Conservation (phyloP, 139 green algal genomes). For the Chlorella vulgaris region DNA sequence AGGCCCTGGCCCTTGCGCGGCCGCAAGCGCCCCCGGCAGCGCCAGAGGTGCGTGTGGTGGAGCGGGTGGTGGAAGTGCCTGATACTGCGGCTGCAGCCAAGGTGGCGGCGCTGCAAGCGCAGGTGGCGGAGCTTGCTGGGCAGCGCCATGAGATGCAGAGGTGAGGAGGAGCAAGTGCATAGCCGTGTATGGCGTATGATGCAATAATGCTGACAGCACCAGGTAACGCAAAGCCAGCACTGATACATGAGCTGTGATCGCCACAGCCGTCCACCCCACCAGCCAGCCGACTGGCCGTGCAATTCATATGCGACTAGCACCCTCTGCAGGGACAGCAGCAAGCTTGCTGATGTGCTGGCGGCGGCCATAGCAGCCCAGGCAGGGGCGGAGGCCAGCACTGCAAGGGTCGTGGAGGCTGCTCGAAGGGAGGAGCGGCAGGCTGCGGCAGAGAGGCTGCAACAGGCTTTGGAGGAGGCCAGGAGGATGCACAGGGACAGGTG, state of each 20-base stretch:
- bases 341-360: constrained; percentile 1
- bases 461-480: neutral
- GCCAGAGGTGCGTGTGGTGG: constrained; percentile 17
- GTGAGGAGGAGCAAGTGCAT: neutral
- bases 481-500: constrained; percentile 8
- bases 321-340: constrained; percentile 27
- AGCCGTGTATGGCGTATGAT: neutral
- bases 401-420: neutral
- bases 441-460: neutral
- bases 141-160: constrained; percentile 20
- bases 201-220: neutral
- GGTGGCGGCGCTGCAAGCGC: constrained; percentile 5
- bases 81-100: neutral
- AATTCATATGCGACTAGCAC: no score
- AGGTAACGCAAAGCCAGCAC: neutral
- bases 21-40: neutral
- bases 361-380: neutral
- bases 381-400: neutral
- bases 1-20: constrained; percentile 19
- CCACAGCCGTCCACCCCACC: no score
- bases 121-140: neutral
- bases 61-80: constrained; percentile 11
- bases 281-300: no score
- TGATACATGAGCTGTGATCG: no score
- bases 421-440: constrained; percentile 13